Conservation (phyloP, 2,329 filamentous ascomycete genomes). For the Phyllosticta ampelicida region DNA sequence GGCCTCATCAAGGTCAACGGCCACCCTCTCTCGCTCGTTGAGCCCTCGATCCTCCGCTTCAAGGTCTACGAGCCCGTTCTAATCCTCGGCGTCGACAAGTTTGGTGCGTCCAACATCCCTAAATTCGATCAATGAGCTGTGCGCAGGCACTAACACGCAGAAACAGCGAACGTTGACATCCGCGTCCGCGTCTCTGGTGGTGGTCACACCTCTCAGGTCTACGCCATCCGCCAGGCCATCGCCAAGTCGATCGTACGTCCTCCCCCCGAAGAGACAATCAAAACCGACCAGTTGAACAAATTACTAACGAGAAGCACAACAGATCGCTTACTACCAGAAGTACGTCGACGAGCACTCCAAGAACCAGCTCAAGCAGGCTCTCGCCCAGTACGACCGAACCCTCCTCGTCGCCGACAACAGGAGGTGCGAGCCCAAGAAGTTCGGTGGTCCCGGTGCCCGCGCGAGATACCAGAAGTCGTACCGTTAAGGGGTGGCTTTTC, state of each 20-base stretch:
- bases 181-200: conserved; percentile 91
- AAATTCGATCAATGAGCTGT: not conserved
- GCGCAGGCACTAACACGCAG: conserved; percentile 14
- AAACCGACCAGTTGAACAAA: not conserved
- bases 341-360: conserved; percentile 99
- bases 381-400: conserved; percentile 92
- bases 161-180: conserved; percentile 74
- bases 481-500: conserved; percentile 58
- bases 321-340: conserved; percentile 97
- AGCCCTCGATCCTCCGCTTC: conserved; percentile 95
- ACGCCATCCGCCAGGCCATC: conserved; percentile 98
- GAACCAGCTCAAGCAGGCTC: conserved; percentile 96
- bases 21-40: conserved; percentile 83
- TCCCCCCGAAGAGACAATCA: not conserved
- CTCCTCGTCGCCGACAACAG: conserved; percentile 98
- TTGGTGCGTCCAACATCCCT: conserved; percentile 42
- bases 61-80: conserved; percentile 99
- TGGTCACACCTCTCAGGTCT: conserved; percentile 96
- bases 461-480: conserved; percentile 98
- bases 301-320: conserved; percentile 12
- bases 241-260: conserved; percentile 71
- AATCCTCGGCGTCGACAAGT: conserved; percentile 95
- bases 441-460: conserved; percentile 85
- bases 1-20: conserved; percentile 99
- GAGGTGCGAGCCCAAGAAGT: conserved; percentile 99